Base-by-base conservation (phyloP, 2,329 filamentous ascomycete genomes). In the Aspergillus hortae region DNA sequence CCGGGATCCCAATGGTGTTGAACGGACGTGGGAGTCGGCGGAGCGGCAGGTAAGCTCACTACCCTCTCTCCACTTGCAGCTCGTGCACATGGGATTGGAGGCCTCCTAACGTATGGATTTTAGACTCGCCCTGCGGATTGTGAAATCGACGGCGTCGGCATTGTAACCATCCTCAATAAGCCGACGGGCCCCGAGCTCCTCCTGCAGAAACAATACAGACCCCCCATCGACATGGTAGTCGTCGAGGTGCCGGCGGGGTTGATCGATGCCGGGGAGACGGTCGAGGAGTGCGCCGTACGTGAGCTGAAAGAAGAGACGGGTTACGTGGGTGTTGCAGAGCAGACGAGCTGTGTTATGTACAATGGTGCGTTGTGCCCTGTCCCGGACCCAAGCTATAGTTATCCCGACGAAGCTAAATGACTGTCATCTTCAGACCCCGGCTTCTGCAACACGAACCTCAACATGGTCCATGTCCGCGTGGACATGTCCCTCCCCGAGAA, bases 401-500 rank as follows among this genome's bases (percentile, higher is more conserved):
- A 19, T 19, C 19, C 19, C 3, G 19, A 19, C 3, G 19, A 19
- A 4, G 3, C 19, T 19, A 19, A 19, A 19, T 4, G 17, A 19
- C 19, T 4, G 19, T 4, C 19, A 19, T 19, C 19, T 19, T 3
- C 6, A 76, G 76, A 78, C 56, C 75, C 76, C 2, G 76, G 76
- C 12, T 74, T 78, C 49, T 77, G 73, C 58, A 78, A 77, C 52
- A 77, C 76, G 14, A 78, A 77, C 54, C 65, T 77, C 23, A 75
- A 77, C 48, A 76, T 78, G 72, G 83, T 92, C 12, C 88, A 92
- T 64, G 82, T 92, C 40, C 80, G 77, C 1, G 82, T 92, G 56
- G 87, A 92, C 68, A 82, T 88, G 78, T 78, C 74, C 4, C 74
- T 84, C 1, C 80, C 86, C 0, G 84, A 84, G 61, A 92, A 92